Evolutionary conservation across 2,329 filamentous ascomycete genomes (phyloP).

Genomic region (Nannizzia gypsea): DNA sequence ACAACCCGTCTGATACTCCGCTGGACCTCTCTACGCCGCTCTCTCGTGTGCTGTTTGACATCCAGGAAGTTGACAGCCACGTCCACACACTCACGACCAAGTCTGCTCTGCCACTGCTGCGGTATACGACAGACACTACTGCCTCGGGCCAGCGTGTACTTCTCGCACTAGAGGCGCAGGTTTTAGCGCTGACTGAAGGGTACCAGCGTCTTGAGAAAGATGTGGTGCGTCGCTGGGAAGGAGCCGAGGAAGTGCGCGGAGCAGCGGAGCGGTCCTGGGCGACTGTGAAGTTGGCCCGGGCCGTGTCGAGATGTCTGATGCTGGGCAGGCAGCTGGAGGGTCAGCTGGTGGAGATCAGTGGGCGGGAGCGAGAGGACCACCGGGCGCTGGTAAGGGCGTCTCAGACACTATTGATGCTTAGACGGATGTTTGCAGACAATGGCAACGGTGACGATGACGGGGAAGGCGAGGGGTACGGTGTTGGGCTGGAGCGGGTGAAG

Average conservation of each 20-base stretch:
- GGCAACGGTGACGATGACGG: constrained; percentile 53
- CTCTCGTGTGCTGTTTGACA: constrained; percentile 86
- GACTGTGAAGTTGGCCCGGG: constrained; percentile 63
- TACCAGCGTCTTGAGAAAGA: constrained; percentile 79
- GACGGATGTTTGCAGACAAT: constrained; percentile 58
- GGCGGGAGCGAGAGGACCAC: constrained; percentile 19
- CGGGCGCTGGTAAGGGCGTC: constrained; percentile 68
- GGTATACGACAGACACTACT: constrained; percentile 63
- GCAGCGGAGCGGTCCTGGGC: constrained; percentile 70
- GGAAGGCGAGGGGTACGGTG: constrained; percentile 51
- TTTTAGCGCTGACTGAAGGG: constrained; percentile 67
- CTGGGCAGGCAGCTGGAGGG: constrained; percentile 76
- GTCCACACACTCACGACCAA: constrained; percentile 82
- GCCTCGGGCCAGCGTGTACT: constrained; percentile 62
- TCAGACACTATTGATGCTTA: constrained; percentile 63
- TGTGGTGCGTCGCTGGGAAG: constrained; percentile 72
- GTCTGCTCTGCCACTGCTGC: constrained; percentile 67
- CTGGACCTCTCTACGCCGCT: constrained; percentile 90
- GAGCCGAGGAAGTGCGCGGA: constrained; percentile 68
- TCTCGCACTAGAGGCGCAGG: constrained; percentile 64
- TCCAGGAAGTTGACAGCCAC: constrained; percentile 92
- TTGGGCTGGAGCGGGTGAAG: constrained; percentile 59
- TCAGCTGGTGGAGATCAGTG: constrained; percentile 61
- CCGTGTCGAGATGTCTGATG: constrained; percentile 66
- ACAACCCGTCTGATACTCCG: constrained; percentile 79